Evolutionary conservation across 768 basidiomycete genomes (phyloP), one percentile per base, ranked within the genome.

Genomic region (Auricularia auricula-judae): DNA sequence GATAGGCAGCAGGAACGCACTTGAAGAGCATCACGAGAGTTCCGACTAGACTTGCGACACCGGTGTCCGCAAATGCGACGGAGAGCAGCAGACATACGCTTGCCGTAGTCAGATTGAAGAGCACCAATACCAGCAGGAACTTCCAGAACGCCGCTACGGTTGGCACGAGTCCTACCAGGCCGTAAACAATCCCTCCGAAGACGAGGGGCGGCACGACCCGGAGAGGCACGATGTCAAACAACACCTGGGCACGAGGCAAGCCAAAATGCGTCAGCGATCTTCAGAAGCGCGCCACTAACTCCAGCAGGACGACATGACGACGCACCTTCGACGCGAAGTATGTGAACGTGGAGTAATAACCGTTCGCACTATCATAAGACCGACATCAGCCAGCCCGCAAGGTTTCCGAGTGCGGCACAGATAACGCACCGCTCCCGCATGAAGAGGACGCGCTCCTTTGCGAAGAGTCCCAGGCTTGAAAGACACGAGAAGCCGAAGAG

Each of bases 21-120:
- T 99, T 99, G 85, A 95, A 98, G 62, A 99, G 80, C 96, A 99
- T 98, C 69, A 97, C 83, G 66, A 98, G 75, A 3, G 93, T 97
- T 36, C 96, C 97, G n/a, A 93, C 84, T 65, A 98, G 78, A 71
- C 91, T 96, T 2, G 95, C 96, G 35, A 99, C 86, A 63, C 91
- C 87, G 39, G 86, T 86, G 73, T 86, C 91, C 62, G 87, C 84
- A 68, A 97, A 90, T 1, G 91, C 86, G 65, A 98, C 91, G 29
- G 93, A 95, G 42, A 99, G 79, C 75, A 93, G 82, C 3, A 99
- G 77, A 23, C 98, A 89, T 47, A 96, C 89, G 71, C 88, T 91
- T 35, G 95, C 93, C 1, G 97, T 95, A 1, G 95, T 91, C 69
- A 99, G 76, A 77, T 99, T 99, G 86, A 98, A 98, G 44, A 99